Evolutionary conservation across 768 basidiomycete species (phyloP), one percentile per base, ranked within the genome.

Genomic region (Kwoniella bestiolae): DNA sequence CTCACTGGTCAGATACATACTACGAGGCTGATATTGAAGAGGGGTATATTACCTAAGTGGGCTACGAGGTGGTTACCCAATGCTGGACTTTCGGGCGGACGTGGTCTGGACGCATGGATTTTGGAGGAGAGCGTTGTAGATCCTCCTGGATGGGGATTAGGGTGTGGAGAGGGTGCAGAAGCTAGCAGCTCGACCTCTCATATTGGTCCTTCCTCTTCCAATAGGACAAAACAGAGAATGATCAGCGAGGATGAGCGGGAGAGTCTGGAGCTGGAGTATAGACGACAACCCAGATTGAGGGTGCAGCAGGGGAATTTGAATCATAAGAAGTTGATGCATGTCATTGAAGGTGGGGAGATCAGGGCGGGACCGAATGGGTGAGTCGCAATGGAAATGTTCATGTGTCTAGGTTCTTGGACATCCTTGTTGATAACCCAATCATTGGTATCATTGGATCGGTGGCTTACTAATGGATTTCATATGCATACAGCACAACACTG

Each of bases 81-180:
- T 28, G 65, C 69, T 4, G 67, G 64, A 3, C 46, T 47, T 26
- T 57, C 61, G 66, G 83, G 93, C 32, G 86, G 87, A 1, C 86
- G 92, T 71, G 88, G 78, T 8, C 35, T 91, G 34, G 94, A 96
- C 81, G 90, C 90, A 2, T 98, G 93, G 94, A 88, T 96, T 51
- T 82, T 98, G 65, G 94, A 98, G 81, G 91, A 94, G 84, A 95
- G 90, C 72, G 91, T 95, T 76, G 91, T 97, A 6, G 91, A 96
- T 82, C 89, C 91, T 3, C 83, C 88, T 60, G 90, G 89, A 32
- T 87, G 88, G 81, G 85, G 87, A 21, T 86, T 58, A 25, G 14
- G 8, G 5, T 14, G 38, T 5, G 12, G 12, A 41, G 5, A 11
- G 18, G 18, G 38, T 41, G 4, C 38, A 41, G 18, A 9, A 14